A percentile compares a stretch with the other conserved stretches of the same genome.
phyloP scores from a whole-genome alignment of 2,329 filamentous ascomycete species.

The Talaromyces sp. region DNA sequence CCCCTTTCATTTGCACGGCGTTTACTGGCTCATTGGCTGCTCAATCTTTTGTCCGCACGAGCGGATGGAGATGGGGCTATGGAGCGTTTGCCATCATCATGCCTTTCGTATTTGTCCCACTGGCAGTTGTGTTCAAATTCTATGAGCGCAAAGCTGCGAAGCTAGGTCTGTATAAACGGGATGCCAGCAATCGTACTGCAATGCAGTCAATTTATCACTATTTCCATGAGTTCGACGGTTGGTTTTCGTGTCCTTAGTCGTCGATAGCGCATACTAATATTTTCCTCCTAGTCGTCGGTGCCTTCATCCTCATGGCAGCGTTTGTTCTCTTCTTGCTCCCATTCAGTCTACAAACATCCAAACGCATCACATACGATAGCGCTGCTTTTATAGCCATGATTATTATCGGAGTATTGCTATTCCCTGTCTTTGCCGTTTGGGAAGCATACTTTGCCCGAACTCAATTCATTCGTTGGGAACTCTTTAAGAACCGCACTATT shows the following conservation, averaged over 20 bases:
- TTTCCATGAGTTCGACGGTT: conserved; percentile 57
- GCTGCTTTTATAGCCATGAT: conserved; percentile 48
- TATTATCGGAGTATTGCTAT: conserved; percentile 50
- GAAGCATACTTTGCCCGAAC: conserved; percentile 50
- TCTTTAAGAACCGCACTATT: conserved; percentile 47
- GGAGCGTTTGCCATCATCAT: conserved; percentile 58
- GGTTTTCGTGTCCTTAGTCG: conserved; percentile 19
- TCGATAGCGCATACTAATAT: conserved; percentile 38
- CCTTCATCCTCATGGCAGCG: conserved; percentile 56
- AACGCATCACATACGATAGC: conserved; percentile 40
- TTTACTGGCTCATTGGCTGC: conserved; percentile 52
- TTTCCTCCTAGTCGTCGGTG: conserved; percentile 44
- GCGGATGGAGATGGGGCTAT: conserved; percentile 60
- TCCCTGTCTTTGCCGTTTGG: conserved; percentile 52
- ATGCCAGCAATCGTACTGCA: conserved; percentile 43
- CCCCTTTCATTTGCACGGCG: conserved; percentile 59
- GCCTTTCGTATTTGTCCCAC: conserved; percentile 52
- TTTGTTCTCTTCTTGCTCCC: conserved; percentile 62
- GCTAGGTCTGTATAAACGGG: conserved; percentile 47
- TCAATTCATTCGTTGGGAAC: conserved; percentile 52
- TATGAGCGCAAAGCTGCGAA: conserved; percentile 56
- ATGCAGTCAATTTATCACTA: conserved; percentile 51
- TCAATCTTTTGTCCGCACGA: conserved; percentile 43
- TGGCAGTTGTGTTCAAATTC: conserved; percentile 50
- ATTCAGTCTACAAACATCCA: conserved; percentile 51